phyloP scores from a whole-genome alignment of 306 rosid genomes.

The Vigna angularis region DNA sequence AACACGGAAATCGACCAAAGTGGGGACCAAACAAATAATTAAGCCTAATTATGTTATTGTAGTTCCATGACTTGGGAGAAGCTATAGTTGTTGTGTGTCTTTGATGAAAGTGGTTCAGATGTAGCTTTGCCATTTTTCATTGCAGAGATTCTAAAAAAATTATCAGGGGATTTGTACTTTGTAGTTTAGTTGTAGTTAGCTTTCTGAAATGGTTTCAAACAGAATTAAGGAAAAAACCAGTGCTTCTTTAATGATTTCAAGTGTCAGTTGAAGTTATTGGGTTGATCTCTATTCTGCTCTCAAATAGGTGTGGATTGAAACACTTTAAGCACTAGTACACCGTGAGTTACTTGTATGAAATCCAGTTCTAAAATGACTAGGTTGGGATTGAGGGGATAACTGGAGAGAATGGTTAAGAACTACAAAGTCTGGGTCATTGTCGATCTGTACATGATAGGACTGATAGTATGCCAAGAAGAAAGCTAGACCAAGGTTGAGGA shows the following conservation, averaged over 20 bases:
- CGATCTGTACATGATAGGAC: not conserved
- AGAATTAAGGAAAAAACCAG: slow-evolving; percentile 1
- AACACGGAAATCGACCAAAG: no score
- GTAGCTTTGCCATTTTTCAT: not conserved
- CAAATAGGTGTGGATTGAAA: not conserved
- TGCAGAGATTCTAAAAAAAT: not conserved
- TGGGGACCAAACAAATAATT: no score
- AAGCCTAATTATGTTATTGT: slow-evolving; percentile 5
- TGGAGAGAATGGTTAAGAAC: slow-evolving; percentile 11
- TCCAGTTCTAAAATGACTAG: not conserved
- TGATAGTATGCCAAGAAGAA: not conserved
- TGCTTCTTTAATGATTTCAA: not conserved
- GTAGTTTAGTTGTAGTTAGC: not conserved
- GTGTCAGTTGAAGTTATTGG: not conserved
- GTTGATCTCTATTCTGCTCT: not conserved
- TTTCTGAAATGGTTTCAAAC: not conserved
- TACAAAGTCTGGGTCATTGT: slow-evolving; percentile 3
- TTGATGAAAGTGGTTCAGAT: not conserved
- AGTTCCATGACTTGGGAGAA: not conserved
- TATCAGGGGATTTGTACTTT: not conserved
- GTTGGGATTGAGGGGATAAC: not conserved
- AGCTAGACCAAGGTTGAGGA: not conserved
- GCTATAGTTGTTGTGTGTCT: not conserved
- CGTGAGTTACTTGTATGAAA: not conserved
- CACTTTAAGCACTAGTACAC: not conserved